phyloP scores from a whole-genome alignment of 169 alveolate species.

The Babesia caballi region DNA sequence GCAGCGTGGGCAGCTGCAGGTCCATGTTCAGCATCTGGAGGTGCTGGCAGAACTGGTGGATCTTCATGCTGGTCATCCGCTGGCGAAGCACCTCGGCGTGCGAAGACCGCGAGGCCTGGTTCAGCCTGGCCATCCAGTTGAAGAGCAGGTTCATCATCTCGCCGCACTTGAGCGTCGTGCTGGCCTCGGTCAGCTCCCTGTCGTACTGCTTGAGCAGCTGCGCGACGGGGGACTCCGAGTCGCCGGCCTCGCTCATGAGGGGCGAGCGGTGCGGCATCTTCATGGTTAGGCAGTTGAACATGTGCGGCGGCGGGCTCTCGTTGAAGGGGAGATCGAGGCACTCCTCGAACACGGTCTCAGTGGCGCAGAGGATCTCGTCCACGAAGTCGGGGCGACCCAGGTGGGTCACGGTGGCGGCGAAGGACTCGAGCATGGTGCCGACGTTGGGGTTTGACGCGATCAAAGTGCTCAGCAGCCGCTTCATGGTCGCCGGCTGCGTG shows the following conservation, averaged over 20 bases:
- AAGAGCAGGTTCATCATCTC: conserved; percentile 53
- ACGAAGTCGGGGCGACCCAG: conserved; percentile 59
- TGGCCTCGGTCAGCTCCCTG: not conserved
- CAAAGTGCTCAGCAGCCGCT: conserved; percentile 19
- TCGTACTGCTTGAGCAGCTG: conserved; percentile 19
- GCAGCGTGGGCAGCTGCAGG: conserved; percentile 53
- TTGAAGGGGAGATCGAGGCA: conserved; percentile 64
- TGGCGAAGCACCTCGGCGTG: conserved; percentile 2
- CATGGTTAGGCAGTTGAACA: conserved; percentile 40
- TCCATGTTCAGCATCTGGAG: conserved; percentile 13
- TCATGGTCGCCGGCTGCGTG: conserved; percentile 15
- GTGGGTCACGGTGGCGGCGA: conserved; percentile 42
- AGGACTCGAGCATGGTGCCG: conserved; percentile 47
- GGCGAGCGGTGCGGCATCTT: conserved; percentile 38
- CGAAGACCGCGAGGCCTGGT: conserved; percentile 1
- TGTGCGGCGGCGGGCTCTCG: conserved; percentile 49
- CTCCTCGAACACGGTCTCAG: conserved; percentile 64
- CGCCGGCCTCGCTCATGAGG: not conserved
- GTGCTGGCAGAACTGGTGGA: conserved; percentile 20
- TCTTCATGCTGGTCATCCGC: conserved; percentile 18
- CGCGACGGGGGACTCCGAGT: not conserved
- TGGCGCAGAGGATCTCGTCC: conserved; percentile 56
- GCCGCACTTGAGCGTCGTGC: conserved; percentile 25
- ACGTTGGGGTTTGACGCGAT: conserved; percentile 45
- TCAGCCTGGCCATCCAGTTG: conserved; percentile 35